Base-by-base conservation (phyloP, 2,329 filamentous ascomycete genomes). In the Simplicillium aogashimaense region DNA sequence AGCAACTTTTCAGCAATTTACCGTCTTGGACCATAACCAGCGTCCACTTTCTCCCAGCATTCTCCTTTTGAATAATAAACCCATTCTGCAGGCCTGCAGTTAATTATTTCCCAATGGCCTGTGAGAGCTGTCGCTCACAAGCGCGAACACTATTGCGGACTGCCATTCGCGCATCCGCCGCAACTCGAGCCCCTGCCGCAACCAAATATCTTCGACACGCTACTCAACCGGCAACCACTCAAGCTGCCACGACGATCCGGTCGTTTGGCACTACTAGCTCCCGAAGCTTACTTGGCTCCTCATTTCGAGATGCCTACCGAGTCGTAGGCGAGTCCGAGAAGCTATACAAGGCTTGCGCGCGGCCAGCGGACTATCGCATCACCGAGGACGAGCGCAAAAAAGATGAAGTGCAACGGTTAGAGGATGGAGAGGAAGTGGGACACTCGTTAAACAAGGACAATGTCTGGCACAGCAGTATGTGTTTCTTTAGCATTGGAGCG, bases 391-490 rank as follows among this genome's bases (percentile, higher is more conserved):
- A 75, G 38, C 70, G 82, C 49, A 81, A 81, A 50, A 76, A 78
- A 4, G 78, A 73, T 1, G 71, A 76, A 36, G 74, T 92, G 39
- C 75, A 78, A 20, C 82, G 79, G 58, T 83, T 84, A 3, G 77
- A 76, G 39, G 79, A 83, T 28, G 89, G 87, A 8, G 85, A 94
- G 58, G 86, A 97, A 59, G 59, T 97, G 37, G 89, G 90, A 13
- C 44, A 49, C 3, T 51, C 61, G 12, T 39, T 57, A 7, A 51
- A 55, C 34, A 41, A 52, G 5, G 47, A 50, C 4, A 60, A 55
- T 4, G 57, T 58, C 29, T 95, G 90, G 90, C 86, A 94, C 59
- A 69, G 80, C 53, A 78, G 87, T 92, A 67, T 41, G 73, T 61
- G 34, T 16, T 15, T 28, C 4, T 15, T 25, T 18, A 7, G 12